Percentiles rank a stretch among this genome's conserved stretches.
These are phyloP conservation scores for Petasospora fabianii DNA, from an alignment of 1,139 yeast species.

Conservation along the genomic window DNA sequence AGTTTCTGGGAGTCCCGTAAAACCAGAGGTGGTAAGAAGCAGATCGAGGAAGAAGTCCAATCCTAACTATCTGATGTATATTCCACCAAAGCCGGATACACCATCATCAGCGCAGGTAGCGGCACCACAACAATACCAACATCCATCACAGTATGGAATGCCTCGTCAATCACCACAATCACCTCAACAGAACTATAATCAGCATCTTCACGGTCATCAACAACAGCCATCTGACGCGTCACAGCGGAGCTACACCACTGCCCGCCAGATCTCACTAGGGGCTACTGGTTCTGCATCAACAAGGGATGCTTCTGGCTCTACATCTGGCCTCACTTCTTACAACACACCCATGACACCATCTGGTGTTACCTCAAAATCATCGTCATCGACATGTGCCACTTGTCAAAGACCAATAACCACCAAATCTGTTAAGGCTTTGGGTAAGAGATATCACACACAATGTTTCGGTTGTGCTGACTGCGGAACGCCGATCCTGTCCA, in stretches of 20 bases:
- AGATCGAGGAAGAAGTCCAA: constrained; percentile 15
- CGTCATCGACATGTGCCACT: constrained; percentile 45
- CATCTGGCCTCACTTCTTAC: neutral
- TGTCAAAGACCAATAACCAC: constrained; percentile 72
- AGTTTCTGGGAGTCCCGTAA: neutral
- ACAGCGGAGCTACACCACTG: constrained; percentile 10
- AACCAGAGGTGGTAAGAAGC: constrained; percentile 2
- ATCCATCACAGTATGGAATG: too few relatives aligned
- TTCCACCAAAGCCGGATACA: constrained; percentile 23
- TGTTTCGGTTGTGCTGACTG: constrained; percentile 88
- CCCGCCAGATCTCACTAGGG: constrained; percentile 5
- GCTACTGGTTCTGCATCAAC: constrained; percentile 1
- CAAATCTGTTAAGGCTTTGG: constrained; percentile 82
- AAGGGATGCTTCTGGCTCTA: constrained; percentile 1
- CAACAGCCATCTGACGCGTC: constrained; percentile 11
- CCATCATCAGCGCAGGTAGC: too few relatives aligned
- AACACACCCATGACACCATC: constrained; percentile 6
- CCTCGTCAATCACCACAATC: constrained; percentile 1
- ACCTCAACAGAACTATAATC: constrained; percentile 2
- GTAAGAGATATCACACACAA: constrained; percentile 74
- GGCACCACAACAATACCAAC: constrained; percentile 1
- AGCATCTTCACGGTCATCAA: constrained; percentile 5
- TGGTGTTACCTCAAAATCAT: constrained; percentile 16
- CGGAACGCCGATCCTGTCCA: constrained; percentile 60
- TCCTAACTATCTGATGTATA: constrained; percentile 20